Evolutionary conservation across 2,329 filamentous ascomycete species (phyloP).

Genomic region (Trichoderma koningii): DNA sequence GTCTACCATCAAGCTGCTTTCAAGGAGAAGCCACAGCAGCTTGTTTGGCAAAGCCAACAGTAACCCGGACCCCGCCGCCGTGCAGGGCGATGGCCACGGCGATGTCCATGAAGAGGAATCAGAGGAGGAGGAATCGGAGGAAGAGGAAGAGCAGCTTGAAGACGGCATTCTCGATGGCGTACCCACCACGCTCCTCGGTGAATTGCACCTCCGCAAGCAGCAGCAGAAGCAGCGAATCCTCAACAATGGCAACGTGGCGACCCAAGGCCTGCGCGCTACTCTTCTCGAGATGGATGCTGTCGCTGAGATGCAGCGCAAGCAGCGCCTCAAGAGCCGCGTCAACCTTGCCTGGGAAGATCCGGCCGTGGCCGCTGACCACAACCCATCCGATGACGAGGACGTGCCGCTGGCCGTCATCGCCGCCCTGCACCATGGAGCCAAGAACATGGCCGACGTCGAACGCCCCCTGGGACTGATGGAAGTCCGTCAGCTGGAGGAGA

Average conservation of each 20-base stretch:
- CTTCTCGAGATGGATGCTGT: slow-evolving; percentile 89
- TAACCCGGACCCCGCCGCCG: slow-evolving; percentile 27
- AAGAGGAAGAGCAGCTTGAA: slow-evolving; percentile 50
- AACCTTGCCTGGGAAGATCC: slow-evolving; percentile 89
- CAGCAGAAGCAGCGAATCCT: slow-evolving; percentile 77
- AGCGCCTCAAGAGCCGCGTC: slow-evolving; percentile 73
- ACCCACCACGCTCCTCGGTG: slow-evolving; percentile 88
- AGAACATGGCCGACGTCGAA: slow-evolving; percentile 57
- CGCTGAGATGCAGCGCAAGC: slow-evolving; percentile 77
- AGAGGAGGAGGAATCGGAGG: slow-evolving; percentile 45
- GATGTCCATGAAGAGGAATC: slow-evolving; percentile 30
- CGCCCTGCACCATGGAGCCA: slow-evolving; percentile 56
- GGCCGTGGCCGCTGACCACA: slow-evolving; percentile 47
- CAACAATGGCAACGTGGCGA: slow-evolving; percentile 60
- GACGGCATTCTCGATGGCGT: slow-evolving; percentile 63
- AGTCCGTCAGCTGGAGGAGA: slow-evolving; percentile 83
- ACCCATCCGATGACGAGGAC: slow-evolving; percentile 71
- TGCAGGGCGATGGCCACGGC: slow-evolving; percentile 36
- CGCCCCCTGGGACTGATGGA: slow-evolving; percentile 76
- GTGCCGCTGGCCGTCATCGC: slow-evolving; percentile 83
- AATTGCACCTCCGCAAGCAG: slow-evolving; percentile 86
- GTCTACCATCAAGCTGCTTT: slow-evolving; percentile 52
- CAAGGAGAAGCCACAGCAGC: slow-evolving; percentile 40
- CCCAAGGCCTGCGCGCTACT: slow-evolving; percentile 82
- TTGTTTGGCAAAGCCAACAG: slow-evolving; percentile 37